Percentiles rank a stretch among this genome's conserved stretches.
These are phyloP conservation scores for Pinus tabuliformis DNA, from an alignment of 75 land plant species.

Conservation along the genomic window DNA sequence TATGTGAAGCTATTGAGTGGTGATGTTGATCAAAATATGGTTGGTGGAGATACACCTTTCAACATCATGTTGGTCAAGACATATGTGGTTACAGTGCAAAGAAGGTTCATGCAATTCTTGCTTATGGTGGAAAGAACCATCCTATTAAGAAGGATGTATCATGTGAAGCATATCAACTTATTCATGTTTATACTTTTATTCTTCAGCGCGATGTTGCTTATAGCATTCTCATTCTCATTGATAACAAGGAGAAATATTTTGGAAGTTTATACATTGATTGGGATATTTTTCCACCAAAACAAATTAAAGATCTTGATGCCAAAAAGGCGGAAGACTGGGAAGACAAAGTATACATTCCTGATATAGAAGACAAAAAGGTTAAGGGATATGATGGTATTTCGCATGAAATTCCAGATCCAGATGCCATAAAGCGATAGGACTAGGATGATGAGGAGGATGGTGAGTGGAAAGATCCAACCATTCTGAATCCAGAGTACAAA, in stretches of 20 bases:
- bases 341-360: conserved; percentile 55
- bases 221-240: conserved; percentile 42
- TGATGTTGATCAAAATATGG: conserved; percentile 41
- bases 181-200: conserved; percentile 69
- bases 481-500: conserved; percentile 93
- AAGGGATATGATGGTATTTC: conserved; percentile 91
- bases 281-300: conserved; percentile 48
- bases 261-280: conserved; percentile 54
- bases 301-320: conserved; percentile 50
- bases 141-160: conserved; percentile 52
- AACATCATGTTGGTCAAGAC: conserved; percentile 76
- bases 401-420: conserved; percentile 74
- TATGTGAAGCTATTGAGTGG: conserved; percentile 61
- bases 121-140: conserved; percentile 48
- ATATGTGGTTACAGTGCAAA: conserved; percentile 64
- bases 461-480: conserved; percentile 89
- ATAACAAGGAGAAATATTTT: conserved; percentile 48
- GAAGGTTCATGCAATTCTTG: conserved; percentile 60
- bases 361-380: conserved; percentile 58
- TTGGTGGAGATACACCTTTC: conserved; percentile 64
- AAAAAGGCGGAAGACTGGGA: conserved; percentile 75
- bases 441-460: conserved; percentile 99
- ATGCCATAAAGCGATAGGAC: conserved; percentile 93
- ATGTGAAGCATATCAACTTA: conserved; percentile 64
- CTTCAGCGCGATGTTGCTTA: conserved; percentile 49